phyloP scores from a whole-genome alignment of 2,329 filamentous ascomycete species.

The Nectriaceae sp. region DNA sequence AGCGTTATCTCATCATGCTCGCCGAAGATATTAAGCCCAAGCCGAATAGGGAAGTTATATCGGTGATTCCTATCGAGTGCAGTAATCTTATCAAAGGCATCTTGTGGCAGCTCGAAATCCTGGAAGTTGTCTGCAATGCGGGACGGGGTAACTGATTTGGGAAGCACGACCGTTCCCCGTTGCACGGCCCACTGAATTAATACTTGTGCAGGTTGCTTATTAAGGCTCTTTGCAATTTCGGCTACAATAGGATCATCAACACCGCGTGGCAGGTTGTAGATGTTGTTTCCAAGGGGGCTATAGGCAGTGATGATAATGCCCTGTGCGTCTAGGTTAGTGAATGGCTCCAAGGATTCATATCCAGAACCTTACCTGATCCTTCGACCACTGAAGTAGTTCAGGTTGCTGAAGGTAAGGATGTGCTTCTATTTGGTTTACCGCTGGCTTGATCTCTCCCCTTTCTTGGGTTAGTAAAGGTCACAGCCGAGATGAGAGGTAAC shows the following conservation, averaged over 20 bases:
- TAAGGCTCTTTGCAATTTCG: conserved; percentile 50
- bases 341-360: too few species aligned
- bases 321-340: conserved; percentile 51
- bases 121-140: conserved; percentile 51
- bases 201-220: conserved; percentile 49
- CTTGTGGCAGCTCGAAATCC: conserved; percentile 11
- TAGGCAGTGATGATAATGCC: conserved; percentile 65
- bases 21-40: conserved; percentile 14
- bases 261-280: conserved; percentile 43
- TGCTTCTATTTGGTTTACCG: conserved; percentile 69
- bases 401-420: conserved; percentile 68
- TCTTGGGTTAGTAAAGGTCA: conserved; percentile 22
- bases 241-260: conserved; percentile 51
- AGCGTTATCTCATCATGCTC: conserved; percentile 9
- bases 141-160: conserved; percentile 55
- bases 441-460: conserved; percentile 58
- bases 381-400: conserved; percentile 49
- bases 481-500: neutral
- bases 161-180: conserved; percentile 53
- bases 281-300: conserved; percentile 63
- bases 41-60: conserved; percentile 13
- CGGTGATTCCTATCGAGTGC: conserved; percentile 12
- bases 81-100: conserved; percentile 6
- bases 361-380: neutral
- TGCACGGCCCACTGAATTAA: conserved; percentile 56